A percentile compares a stretch with the other conserved stretches of the same genome.
Conservation (phyloP, 768 basidiomycete genomes). For the Boletus subparvulus region DNA sequence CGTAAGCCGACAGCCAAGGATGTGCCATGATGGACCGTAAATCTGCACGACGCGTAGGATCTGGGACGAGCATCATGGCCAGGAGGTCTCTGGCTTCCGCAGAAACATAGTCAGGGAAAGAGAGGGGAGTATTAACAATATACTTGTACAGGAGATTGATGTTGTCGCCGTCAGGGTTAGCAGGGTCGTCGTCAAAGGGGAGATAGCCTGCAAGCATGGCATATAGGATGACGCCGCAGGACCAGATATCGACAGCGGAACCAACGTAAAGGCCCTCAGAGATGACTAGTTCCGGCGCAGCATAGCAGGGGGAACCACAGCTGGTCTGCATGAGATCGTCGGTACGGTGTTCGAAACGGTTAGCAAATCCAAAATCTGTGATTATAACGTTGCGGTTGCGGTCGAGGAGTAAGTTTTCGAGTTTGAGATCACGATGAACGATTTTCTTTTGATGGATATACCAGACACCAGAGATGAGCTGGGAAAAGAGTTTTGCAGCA, state of each 20-base stretch:
- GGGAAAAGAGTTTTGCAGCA: conserved; percentile 93
- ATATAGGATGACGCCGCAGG: conserved; percentile 92
- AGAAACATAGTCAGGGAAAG: conserved; percentile 96
- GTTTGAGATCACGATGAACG: conserved; percentile 97
- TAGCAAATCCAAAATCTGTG: conserved; percentile 99
- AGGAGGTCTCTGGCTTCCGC: conserved; percentile 80
- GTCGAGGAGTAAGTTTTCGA: conserved; percentile 96
- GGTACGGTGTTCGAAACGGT: conserved; percentile 87
- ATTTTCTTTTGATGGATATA: conserved; percentile 99
- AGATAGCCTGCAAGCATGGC: conserved; percentile 97
- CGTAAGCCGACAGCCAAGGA: conserved; percentile 68
- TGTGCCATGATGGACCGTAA: conserved; percentile 82
- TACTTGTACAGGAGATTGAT: conserved; percentile 99
- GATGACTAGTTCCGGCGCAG: conserved; percentile 96
- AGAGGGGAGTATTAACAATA: conserved; percentile 94
- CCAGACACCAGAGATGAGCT: conserved; percentile 97
- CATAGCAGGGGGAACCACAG: conserved; percentile 97
- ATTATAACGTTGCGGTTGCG: conserved; percentile 98
- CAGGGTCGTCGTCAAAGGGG: conserved; percentile 99
- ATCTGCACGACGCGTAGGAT: conserved; percentile 77
- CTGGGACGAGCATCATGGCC: conserved; percentile 91
- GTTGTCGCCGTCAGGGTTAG: conserved; percentile 98
- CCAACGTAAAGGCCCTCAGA: conserved; percentile 97
- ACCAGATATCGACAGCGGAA: conserved; percentile 97
- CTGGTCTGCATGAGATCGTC: conserved; percentile 99